Base-by-base conservation (phyloP, 441 rosid species). In the Geranium incanum region DNA sequence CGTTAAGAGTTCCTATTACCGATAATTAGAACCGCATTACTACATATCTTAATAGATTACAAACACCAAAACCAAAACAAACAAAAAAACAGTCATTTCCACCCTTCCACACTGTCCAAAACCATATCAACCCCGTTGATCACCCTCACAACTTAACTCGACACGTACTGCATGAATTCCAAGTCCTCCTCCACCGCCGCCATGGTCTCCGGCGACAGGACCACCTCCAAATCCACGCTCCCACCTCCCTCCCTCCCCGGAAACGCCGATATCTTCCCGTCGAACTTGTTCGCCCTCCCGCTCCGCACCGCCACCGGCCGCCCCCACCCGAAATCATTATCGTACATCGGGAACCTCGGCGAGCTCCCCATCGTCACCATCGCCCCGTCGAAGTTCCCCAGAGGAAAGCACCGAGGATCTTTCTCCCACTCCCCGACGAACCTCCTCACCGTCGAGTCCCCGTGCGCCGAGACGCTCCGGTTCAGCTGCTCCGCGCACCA, bases 321-420 rank as follows among this genome's bases (percentile, higher is more conserved):
- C 0, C 93, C 93, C 93, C 90, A 86, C 2, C 93, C 93, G 52
- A 88, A 86, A 68, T 88, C 88, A 57, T 88, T 88, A 57, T 85
- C 89, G 45, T 80, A 88, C 90, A 86, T 88, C 1, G 89, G 89
- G 18, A 86, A 88, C 72, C 93, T 77, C 72, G 89, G 89, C 5
- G 93, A 88, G 73, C 89, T 85, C 39, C 93, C 93, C 88, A 88
- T 86, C 15, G 89, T 88, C 36, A 88, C 75, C 62, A 80, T 72
- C 4, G 86, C 90, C 36, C 87, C 90, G 67, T 88, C 90, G 11
- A 59, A 60, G 70, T 88, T 86, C 4, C 87, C 90, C 1, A 88
- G 71, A 6, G 89, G 93, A 28, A 85, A 88, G 5, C 84, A 82
- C 73, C 84, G 41, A 0, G 90, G 89, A 45, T 80, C 79, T 64